These are phyloP conservation scores for Amanita rubescens DNA, from an alignment of 768 basidiomycete species.

Conservation along the genomic window DNA sequence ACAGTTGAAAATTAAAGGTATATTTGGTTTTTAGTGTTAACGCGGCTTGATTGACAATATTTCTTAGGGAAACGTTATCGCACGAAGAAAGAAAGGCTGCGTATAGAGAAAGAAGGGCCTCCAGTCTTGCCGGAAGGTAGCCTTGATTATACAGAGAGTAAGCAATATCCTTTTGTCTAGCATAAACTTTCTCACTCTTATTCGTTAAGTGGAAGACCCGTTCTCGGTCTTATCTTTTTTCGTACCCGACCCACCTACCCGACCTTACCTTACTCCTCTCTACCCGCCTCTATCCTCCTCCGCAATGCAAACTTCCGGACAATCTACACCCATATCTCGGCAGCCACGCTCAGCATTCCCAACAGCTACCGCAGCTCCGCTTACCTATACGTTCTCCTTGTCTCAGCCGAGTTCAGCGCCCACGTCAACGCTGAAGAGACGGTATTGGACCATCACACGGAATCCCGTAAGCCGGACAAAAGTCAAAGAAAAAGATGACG, in stretches of 20 bases:
- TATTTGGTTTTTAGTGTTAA: neutral
- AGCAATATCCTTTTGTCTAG: constrained; percentile 17
- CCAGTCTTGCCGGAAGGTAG: constrained; percentile 72
- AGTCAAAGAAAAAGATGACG: constrained; percentile 46
- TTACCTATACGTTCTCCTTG: constrained; percentile 16
- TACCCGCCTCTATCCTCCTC: constrained; percentile 34
- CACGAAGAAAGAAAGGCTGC: constrained; percentile 73
- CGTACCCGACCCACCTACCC: constrained; percentile 48
- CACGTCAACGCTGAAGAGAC: constrained; percentile 27
- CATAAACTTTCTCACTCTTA: neutral
- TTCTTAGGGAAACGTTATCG: constrained; percentile 62
- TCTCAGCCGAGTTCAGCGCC: constrained; percentile 8
- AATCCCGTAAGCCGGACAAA: constrained; percentile 39
- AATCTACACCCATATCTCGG: constrained; percentile 17
- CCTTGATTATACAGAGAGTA: constrained; percentile 66
- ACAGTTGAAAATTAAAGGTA: constrained; percentile 69
- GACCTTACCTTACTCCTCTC: constrained; percentile 51
- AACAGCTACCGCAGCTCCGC: constrained; percentile 19
- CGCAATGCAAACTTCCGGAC: constrained; percentile 15
- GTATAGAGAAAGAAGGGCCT: constrained; percentile 72
- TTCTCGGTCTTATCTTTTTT: constrained; percentile 60
- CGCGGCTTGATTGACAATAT: neutral
- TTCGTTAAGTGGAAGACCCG: constrained; percentile 70
- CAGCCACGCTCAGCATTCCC: constrained; percentile 16
- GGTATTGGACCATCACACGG: constrained; percentile 57